Conservation (phyloP, 345 rosid species). For the Populus euphratica region DNA sequence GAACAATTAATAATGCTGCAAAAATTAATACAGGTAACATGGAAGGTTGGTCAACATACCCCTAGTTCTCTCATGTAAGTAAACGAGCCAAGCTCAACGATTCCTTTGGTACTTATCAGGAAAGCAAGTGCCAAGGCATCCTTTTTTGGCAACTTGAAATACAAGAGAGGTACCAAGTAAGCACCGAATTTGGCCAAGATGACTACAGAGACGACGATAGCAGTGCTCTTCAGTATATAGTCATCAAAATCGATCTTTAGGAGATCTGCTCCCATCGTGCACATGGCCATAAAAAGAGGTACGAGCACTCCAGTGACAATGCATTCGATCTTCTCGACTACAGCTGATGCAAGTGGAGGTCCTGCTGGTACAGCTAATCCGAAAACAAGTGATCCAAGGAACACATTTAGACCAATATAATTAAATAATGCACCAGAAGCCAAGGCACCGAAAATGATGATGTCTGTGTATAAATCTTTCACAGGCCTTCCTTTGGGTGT, state of each 20-base stretch:
- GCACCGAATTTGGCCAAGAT: background rate
- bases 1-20: no score
- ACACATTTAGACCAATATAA: background rate
- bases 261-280: background rate
- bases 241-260: background rate
- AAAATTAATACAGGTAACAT: background rate
- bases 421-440: background rate
- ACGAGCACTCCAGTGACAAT: background rate
- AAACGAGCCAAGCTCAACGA: background rate
- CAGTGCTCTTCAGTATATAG: background rate
- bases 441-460: background rate
- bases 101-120: background rate
- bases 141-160: background rate
- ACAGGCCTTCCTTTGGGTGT: background rate
- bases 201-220: background rate
- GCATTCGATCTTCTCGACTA: slow-evolving; percentile 4
- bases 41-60: background rate
- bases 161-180: background rate
- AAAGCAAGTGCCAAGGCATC: slow-evolving; percentile 1
- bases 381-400: background rate
- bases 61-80: background rate
- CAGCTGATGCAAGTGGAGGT: slow-evolving; percentile 6
- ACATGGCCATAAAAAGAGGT: background rate
- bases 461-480: background rate
- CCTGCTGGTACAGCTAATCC: slow-evolving; percentile 1